Evolutionary conservation across 140 eudicot genomes (phyloP).

Genomic region (Senecio squalidus): DNA sequence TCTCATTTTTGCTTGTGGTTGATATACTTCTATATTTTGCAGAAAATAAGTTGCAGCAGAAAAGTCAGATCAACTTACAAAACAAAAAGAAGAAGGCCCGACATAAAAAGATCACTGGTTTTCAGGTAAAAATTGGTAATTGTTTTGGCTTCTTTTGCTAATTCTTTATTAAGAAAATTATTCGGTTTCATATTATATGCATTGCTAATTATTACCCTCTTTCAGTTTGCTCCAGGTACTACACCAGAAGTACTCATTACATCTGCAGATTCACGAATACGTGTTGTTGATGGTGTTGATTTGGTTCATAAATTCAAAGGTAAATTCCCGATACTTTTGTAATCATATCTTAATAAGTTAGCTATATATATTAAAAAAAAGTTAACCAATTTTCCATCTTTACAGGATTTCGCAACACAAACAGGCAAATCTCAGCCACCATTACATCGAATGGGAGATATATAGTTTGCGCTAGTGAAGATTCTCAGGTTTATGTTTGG

Average conservation of each 20-base stretch:
- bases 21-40: constrained; percentile 10
- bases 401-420: constrained; percentile 84
- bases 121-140: constrained; percentile 65
- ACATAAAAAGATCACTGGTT: constrained; percentile 91
- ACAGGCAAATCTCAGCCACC: constrained; percentile 93
- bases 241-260: constrained; percentile 84
- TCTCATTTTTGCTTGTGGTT: background rate
- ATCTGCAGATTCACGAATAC: constrained; percentile 94
- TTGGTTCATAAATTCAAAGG: constrained; percentile 94
- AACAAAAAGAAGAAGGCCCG: constrained; percentile 86
- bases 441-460: constrained; percentile 77
- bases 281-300: constrained; percentile 84
- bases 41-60: constrained; percentile 80
- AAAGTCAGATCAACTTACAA: constrained; percentile 72
- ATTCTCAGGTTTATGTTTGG: constrained; percentile 89
- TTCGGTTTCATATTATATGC: background rate
- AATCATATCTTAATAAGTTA: background rate
- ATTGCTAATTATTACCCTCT: constrained; percentile 3
- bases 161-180: background rate
- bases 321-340: constrained; percentile 6
- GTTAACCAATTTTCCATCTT: background rate
- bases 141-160: background rate
- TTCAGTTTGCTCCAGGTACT: constrained; percentile 95
- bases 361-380: background rate
- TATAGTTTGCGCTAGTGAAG: constrained; percentile 89